Base-by-base conservation (phyloP, 768 basidiomycete genomes). In the Clitopilus hobsonii region DNA sequence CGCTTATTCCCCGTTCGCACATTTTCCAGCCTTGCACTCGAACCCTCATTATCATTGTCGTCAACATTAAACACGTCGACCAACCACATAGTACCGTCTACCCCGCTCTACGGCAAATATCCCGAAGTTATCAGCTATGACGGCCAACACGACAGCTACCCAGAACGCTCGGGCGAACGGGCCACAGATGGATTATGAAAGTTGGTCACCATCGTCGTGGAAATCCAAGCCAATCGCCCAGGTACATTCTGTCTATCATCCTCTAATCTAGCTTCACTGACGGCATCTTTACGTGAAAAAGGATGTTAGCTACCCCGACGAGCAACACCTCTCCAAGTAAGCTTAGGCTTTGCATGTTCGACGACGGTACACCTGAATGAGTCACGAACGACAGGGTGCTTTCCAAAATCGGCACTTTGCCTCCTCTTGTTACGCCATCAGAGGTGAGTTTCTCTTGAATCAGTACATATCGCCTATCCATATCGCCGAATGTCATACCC, bases 341-440 rank as follows among this genome's bases (percentile, higher is more conserved):
- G 77, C 32, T 36, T 59, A 27, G 36, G 27, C 25, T 14, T 47
- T 25, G 14, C 22, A 29, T 51, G n/a, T 59, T 38, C 28, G 51
- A n/a, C n/a, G 18, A 50, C 49, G 22, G 58, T 38, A 51, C 41
- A 1, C 45, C 55, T 30, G 47, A 38, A 11, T 48, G 29, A 25
- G 32, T 11, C 13, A n/a, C 30, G 16, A 18, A 1, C 30, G 57
- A 2, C 57, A 93, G 90, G 56, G 89, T 94, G 4, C 75, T 96
- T n/a, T 69, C 73, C 11, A 94, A 94, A 72, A 81, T 98, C 41
- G 71, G 74, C 28, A 76, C 75, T 6, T 74, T 99, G 3, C 97
- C 97, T 5, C 96, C 95, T 20, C 74, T 99, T 3, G 97, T 98
- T 3, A 91, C 94, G 0, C 88, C 94, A 0, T 85, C 89, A 47